Conservation (phyloP, 352 stramenopile genomes). For the Phytopythium chamaehyphon region DNA sequence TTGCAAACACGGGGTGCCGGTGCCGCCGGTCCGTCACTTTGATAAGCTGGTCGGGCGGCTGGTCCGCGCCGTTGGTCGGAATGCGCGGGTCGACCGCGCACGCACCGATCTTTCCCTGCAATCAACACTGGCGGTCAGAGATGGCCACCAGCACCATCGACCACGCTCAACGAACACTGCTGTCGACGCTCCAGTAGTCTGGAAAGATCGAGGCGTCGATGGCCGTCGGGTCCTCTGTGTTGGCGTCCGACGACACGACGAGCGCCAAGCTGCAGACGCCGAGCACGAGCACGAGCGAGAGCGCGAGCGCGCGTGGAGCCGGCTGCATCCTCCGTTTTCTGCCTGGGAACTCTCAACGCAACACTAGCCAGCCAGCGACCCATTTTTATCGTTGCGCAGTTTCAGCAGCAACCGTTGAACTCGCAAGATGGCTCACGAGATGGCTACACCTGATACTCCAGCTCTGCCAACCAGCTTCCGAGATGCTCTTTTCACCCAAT, state of each 20-base stretch:
- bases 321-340: too few species aligned
- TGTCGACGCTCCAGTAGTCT: slow-evolving; percentile 48
- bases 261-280: slow-evolving; percentile 1
- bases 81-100: slow-evolving; percentile 23
- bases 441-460: not conserved
- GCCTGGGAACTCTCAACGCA: too few species aligned
- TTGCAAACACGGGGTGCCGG: slow-evolving; percentile 66
- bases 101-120: slow-evolving; percentile 4
- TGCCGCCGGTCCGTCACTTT: slow-evolving; percentile 71
- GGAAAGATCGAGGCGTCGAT: slow-evolving; percentile 40
- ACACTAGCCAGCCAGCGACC: too few species aligned
- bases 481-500: slow-evolving; percentile 3
- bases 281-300: slow-evolving; percentile 1
- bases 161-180: not conserved
- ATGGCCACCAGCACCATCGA: too few species aligned
- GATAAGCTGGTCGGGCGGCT: slow-evolving; percentile 56
- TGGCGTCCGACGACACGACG: not conserved
- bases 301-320: not conserved
- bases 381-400: too few species aligned
- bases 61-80: slow-evolving; percentile 42
- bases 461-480: too few species aligned
- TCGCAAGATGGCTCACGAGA: not conserved
- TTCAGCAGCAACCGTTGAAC: too few species aligned
- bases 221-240: slow-evolving; percentile 7
- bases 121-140: not conserved